phyloP scores from a whole-genome alignment of 164 flowering plant genomes.

The Pachysandra terminalis region DNA sequence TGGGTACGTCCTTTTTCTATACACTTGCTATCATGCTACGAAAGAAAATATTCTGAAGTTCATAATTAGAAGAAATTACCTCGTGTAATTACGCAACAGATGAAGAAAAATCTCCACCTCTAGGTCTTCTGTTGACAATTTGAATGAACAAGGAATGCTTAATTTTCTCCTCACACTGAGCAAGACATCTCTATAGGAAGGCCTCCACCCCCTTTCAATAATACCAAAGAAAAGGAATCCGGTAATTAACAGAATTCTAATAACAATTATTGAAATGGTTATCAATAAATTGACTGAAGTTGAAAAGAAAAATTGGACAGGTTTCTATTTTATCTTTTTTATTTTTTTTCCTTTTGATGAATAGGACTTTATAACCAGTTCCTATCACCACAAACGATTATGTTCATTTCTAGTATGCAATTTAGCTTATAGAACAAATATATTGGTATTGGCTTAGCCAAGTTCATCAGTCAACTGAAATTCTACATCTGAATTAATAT shows the following conservation, averaged over 20 bases:
- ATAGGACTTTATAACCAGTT: not conserved
- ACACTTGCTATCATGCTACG: too few relatives aligned
- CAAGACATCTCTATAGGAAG: conserved; percentile 78
- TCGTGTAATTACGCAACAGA: conserved; percentile 54
- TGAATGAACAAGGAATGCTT: conserved; percentile 71
- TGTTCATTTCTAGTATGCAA: too few relatives aligned
- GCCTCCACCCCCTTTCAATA: conserved; percentile 80
- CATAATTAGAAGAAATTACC: conserved; percentile 26
- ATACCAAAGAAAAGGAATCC: conserved; percentile 4
- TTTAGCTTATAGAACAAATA: too few relatives aligned
- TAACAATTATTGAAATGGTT: not conserved
- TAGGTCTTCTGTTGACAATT: conserved; percentile 70
- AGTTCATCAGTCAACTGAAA: too few relatives aligned
- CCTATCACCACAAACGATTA: not conserved
- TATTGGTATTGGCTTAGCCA: too few relatives aligned
- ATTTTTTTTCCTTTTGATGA: too few relatives aligned
- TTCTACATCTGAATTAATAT: too few relatives aligned
- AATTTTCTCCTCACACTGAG: conserved; percentile 71
- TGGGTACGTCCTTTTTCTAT: too few relatives aligned
- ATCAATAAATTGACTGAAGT: not conserved
- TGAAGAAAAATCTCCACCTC: conserved; percentile 94
- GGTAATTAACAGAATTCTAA: not conserved
- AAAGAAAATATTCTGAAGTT: too few relatives aligned
- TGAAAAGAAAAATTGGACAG: too few relatives aligned
- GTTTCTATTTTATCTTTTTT: too few relatives aligned